phyloP scores from a whole-genome alignment of 2,329 filamentous ascomycete species.

The Eutypella sp. region DNA sequence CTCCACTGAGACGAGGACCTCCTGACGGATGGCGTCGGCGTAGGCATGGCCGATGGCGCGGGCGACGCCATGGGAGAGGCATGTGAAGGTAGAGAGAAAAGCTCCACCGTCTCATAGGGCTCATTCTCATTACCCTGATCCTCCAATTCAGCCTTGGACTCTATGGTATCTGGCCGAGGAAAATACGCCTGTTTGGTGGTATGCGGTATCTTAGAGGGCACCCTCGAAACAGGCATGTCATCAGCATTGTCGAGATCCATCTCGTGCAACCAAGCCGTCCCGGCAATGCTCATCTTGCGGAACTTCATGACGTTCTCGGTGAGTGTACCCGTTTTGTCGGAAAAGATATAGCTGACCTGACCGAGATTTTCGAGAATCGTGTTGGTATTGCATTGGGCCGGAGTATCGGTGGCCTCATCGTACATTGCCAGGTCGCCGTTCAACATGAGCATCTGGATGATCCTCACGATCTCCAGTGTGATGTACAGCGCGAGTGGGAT shows the following conservation, averaged over 20 bases:
- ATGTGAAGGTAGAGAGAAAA: slow-evolving; percentile 21
- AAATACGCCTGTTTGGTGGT: background rate
- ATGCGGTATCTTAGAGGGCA: background rate
- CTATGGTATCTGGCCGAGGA: background rate
- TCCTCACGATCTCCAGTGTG: slow-evolving; percentile 80
- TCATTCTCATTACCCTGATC: slow-evolving; percentile 16
- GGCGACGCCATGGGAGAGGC: slow-evolving; percentile 6
- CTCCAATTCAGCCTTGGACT: background rate
- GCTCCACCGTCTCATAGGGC: slow-evolving; percentile 26
- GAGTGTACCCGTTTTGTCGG: slow-evolving; percentile 89
- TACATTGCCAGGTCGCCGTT: slow-evolving; percentile 88
- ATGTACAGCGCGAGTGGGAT: slow-evolving; percentile 90
- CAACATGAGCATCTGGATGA: slow-evolving; percentile 71
- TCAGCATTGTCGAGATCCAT: slow-evolving; percentile 52
- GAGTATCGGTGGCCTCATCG: slow-evolving; percentile 75
- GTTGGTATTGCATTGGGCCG: slow-evolving; percentile 84
- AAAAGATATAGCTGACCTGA: slow-evolving; percentile 86
- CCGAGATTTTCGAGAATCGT: slow-evolving; percentile 93
- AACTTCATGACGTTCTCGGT: slow-evolving; percentile 97
- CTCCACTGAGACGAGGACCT: slow-evolving; percentile 29
- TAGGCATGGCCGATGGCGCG: background rate
- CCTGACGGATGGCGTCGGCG: slow-evolving; percentile 14
- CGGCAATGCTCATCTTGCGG: slow-evolving; percentile 83
- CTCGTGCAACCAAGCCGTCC: slow-evolving; percentile 84
- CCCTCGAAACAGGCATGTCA: background rate